Conservation (phyloP, 164 flowering plant species). For the Chloranthus sessilifolius region DNA sequence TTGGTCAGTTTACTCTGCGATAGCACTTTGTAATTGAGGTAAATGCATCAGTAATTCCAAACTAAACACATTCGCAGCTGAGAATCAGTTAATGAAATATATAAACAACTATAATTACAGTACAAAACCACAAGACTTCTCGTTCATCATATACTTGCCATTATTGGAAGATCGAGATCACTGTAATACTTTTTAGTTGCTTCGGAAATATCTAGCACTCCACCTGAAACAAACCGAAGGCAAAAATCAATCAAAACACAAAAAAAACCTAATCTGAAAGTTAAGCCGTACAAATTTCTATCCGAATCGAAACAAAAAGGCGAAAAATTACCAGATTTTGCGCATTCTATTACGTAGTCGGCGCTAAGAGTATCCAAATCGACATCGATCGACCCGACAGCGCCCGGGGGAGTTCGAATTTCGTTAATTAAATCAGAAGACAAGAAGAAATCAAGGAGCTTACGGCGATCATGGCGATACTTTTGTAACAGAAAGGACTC, state of each 20-base stretch:
- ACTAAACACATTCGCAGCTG: too few relatives aligned
- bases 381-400: constrained; percentile 22
- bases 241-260: not conserved
- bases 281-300: too few relatives aligned
- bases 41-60: too few relatives aligned
- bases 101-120: too few relatives aligned
- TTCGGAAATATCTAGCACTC: constrained; percentile 50
- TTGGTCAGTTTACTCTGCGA: too few relatives aligned
- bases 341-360: constrained; percentile 57
- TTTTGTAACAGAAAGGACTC: constrained; percentile 28
- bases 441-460: constrained; percentile 59
- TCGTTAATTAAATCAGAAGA: constrained; percentile 40
- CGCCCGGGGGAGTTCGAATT: constrained; percentile 32
- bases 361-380: constrained; percentile 53
- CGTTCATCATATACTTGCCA: constrained; percentile 48
- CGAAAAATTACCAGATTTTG: constrained; percentile 37
- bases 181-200: constrained; percentile 34
- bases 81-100: too few relatives aligned
- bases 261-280: not conserved
- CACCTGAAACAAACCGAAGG: constrained; percentile 33
- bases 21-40: too few relatives aligned
- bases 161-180: constrained; percentile 44
- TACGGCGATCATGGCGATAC: constrained; percentile 63
- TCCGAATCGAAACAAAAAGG: not conserved
- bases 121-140: too few relatives aligned